Base-by-base conservation (phyloP, 306 rosid species). In the Prinsepia uniflora region DNA sequence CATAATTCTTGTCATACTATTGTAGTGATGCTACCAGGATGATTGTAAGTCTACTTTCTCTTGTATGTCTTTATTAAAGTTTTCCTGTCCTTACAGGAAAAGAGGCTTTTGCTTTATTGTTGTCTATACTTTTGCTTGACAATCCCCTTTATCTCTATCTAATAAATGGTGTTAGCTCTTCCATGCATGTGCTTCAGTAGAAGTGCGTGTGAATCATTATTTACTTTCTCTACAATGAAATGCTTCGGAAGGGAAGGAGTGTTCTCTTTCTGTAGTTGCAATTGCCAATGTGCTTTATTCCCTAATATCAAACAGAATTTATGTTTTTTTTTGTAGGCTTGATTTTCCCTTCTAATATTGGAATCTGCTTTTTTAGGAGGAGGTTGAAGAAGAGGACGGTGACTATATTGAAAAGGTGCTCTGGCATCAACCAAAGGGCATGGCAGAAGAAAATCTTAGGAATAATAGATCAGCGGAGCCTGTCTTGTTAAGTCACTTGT, bases 351-450 rank as follows among this genome's bases (percentile, higher is more conserved):
- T 68, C 47, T 67, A 80, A 65, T 39, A 78, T 67, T 17, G 63
- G 46, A 24, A 24, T 55, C 62, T 43, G 48, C 63, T 75, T 67
- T 81, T 73, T 60, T 78, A 95, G 99, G 99, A 95, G 77, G 99
- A 95, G 72, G 59, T 86, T 75, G 99, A 95, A 76, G 99, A 91
- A 84, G 99, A 95, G 1, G 99, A 95, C 57, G 84, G 91, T 75
- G 99, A 95, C 77, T 88, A 84, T 74, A 95, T 95, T 70, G 99
- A 95, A 77, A 95, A 85, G 82, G 97, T 95, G 78, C 91, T 95
- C 52, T 95, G 99, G 99, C 99, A 95, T 84, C 99, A 95, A 79
- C 96, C 91, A 19, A 95, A 75, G 82, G 99, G 99, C 73, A 84
- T 56, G 78, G 86, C 99, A 63, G 99, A 91, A 81, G 96, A 87